Percentiles rank a stretch among this genome's conserved stretches.
phyloP scores from a whole-genome alignment of 768 basidiomycete genomes.

The Leccinum fibrillosum region DNA sequence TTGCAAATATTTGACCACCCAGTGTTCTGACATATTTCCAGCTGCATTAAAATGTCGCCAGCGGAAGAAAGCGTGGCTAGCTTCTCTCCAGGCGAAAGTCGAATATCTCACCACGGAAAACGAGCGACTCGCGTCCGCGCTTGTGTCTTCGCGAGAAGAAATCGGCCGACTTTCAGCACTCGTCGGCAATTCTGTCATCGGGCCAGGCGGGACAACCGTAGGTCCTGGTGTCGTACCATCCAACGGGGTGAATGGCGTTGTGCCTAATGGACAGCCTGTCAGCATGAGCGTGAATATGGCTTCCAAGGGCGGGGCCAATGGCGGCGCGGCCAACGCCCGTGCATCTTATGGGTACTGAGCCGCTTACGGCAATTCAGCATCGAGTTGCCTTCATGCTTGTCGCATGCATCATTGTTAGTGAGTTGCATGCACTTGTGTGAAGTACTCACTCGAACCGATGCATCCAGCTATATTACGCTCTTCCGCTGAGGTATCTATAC shows the following conservation, averaged over 20 bases:
- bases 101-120: slow-evolving; percentile 93
- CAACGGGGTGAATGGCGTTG: slow-evolving; percentile 24
- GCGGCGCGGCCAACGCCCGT: slow-evolving; percentile 28
- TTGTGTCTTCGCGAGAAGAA: slow-evolving; percentile 88
- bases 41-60: slow-evolving; percentile 99
- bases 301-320: slow-evolving; percentile 34
- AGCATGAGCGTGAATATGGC: slow-evolving; percentile 43
- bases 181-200: slow-evolving; percentile 64
- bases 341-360: slow-evolving; percentile 42
- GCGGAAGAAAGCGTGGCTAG: slow-evolving; percentile 97
- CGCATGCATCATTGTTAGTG: slow-evolving; percentile 14
- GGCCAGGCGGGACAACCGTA: slow-evolving; percentile 30
- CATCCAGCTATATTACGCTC: slow-evolving; percentile 11
- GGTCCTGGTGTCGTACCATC: slow-evolving; percentile 30
- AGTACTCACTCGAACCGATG: not conserved
- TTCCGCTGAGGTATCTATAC: slow-evolving; percentile 18
- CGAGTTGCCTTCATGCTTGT: slow-evolving; percentile 5
- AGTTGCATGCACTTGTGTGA: not conserved
- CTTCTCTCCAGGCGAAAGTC: slow-evolving; percentile 88
- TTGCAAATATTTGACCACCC: not conserved
- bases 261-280: slow-evolving; percentile 35
- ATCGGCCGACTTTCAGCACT: slow-evolving; percentile 77
- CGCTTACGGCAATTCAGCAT: not conserved
- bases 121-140: slow-evolving; percentile 84
- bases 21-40: slow-evolving; percentile 30